Evolutionary conservation across 306 rosid genomes (phyloP).

Genomic region (Cucurbita maxima): DNA sequence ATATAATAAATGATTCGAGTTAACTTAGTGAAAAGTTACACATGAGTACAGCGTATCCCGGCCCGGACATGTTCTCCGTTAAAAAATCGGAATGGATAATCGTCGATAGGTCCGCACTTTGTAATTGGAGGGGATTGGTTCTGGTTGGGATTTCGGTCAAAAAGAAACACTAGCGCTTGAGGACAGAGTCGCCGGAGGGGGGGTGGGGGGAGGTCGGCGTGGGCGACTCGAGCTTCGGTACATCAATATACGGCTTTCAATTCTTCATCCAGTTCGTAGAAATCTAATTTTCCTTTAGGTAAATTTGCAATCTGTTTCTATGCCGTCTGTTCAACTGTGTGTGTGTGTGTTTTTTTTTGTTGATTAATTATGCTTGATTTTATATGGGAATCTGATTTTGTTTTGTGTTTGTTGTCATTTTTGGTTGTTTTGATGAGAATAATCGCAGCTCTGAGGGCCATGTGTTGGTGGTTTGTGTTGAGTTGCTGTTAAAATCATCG

Average conservation of each 20-base stretch:
- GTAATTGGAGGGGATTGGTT: conserved; percentile 30
- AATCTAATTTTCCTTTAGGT: background rate
- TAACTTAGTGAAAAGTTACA: background rate
- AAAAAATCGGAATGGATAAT: conserved; percentile 44
- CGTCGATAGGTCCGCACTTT: conserved; percentile 48
- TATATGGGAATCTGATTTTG: conserved; percentile 7
- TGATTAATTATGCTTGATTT: background rate
- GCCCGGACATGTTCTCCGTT: conserved; percentile 60
- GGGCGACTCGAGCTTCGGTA: conserved; percentile 20
- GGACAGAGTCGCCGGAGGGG: conserved; percentile 19
- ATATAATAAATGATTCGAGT: background rate
- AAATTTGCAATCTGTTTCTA: background rate
- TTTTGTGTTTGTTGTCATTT: conserved; percentile 5
- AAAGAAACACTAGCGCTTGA: conserved; percentile 23
- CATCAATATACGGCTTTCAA: background rate
- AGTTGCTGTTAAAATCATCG: conserved; percentile 8
- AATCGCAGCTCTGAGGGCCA: conserved; percentile 17
- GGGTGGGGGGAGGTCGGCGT: conserved; percentile 23
- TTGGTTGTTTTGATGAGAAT: conserved; percentile 24
- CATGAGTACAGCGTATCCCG: conserved; percentile 33
- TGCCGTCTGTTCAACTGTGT: background rate
- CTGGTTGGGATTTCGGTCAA: conserved; percentile 42
- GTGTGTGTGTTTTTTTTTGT: background rate
- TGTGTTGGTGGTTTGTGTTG: conserved; percentile 17
- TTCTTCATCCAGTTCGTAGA: background rate